These are phyloP conservation scores for Diplocarpon mali DNA, from an alignment of 2,329 filamentous ascomycete genomes.

Conservation along the genomic window DNA sequence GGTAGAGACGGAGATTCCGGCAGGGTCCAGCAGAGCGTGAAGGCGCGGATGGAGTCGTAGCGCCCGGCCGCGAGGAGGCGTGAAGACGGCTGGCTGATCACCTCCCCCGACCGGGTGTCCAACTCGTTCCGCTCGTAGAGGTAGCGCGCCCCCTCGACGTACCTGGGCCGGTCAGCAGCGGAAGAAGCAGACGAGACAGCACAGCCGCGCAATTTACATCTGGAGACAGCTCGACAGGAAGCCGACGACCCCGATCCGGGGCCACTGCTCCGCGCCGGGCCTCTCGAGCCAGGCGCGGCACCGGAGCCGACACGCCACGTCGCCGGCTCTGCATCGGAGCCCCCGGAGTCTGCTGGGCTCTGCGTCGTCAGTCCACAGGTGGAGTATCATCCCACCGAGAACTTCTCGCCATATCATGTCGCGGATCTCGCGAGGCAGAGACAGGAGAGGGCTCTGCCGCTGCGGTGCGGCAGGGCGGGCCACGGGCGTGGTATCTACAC, in stretches of 20 bases:
- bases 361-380: no score
- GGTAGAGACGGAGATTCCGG: constrained; percentile 1
- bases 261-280: not conserved
- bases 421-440: constrained; percentile 4
- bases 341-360: no score
- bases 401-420: constrained; percentile 5
- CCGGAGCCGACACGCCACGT: no score
- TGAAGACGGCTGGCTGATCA: no score
- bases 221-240: constrained; percentile 4
- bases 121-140: no score
- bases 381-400: not conserved
- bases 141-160: no score
- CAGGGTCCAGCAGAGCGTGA: constrained; percentile 1
- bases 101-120: no score
- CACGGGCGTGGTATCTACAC: no score
- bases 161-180: no score
- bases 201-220: not conserved
- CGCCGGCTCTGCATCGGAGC: no score
- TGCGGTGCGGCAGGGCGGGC: not conserved
- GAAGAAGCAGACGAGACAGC: no score
- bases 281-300: no score
- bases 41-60: not conserved
- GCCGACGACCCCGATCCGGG: constrained; percentile 1
- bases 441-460: not conserved
- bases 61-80: not conserved